phyloP scores from a whole-genome alignment of 129 eudicot genomes.

The Glebionis coronaria region DNA sequence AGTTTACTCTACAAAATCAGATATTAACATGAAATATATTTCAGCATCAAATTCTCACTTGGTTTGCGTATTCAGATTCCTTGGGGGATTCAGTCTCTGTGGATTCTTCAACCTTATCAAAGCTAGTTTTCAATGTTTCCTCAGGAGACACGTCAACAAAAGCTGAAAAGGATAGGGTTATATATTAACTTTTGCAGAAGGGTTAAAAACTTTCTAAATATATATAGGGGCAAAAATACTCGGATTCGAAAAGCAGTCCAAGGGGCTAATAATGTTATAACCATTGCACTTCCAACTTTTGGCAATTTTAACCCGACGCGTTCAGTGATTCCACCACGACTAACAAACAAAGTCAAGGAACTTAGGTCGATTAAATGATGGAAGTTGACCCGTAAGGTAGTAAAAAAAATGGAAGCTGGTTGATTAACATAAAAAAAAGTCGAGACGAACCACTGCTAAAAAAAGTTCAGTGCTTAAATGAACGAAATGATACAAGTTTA shows the following conservation, averaged over 20 bases:
- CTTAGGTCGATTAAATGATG: too few species aligned
- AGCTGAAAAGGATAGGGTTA: slow-evolving; percentile 40
- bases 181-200: not conserved
- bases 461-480: too few species aligned
- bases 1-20: not conserved
- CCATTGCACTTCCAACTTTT: too few species aligned
- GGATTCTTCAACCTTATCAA: slow-evolving; percentile 56
- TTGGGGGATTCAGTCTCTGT: slow-evolving; percentile 40
- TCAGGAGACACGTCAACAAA: slow-evolving; percentile 93
- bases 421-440: too few species aligned
- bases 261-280: too few species aligned
- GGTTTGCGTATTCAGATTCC: slow-evolving; percentile 42
- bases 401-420: too few species aligned
- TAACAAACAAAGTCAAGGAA: too few species aligned
- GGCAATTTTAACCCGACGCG: too few species aligned
- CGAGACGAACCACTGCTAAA: too few species aligned
- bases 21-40: slow-evolving; percentile 8
- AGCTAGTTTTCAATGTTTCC: slow-evolving; percentile 60
- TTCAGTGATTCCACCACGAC: too few species aligned
- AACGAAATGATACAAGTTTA: too few species aligned
- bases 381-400: too few species aligned
- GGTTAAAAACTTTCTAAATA: not conserved
- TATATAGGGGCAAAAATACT: not conserved
- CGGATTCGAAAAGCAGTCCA: not conserved
- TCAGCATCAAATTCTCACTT: slow-evolving; percentile 36